These are phyloP conservation scores for Alternaria sp. DNA, from an alignment of 2,329 filamentous ascomycete species.

Conservation along the genomic window DNA sequence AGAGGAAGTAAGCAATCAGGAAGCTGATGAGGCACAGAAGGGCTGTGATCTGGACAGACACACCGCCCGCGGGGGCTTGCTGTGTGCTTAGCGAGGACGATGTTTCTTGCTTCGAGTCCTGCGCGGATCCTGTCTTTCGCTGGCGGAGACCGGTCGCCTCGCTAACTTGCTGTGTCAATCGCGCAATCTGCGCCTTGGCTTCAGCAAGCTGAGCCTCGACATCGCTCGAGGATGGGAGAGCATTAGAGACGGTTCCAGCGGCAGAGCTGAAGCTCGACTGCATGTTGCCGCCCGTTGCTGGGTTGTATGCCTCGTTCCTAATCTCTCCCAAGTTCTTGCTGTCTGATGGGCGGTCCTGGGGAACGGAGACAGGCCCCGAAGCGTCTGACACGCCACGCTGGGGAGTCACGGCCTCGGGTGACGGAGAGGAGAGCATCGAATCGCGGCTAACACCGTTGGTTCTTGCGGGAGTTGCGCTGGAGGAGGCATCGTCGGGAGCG, in stretches of 20 bases:
- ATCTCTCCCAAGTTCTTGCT: constrained; percentile 54
- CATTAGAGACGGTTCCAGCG: constrained; percentile 59
- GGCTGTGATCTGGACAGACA: constrained; percentile 86
- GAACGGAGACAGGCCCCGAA: constrained; percentile 49
- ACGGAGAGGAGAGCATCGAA: constrained; percentile 59
- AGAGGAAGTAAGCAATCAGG: constrained; percentile 94
- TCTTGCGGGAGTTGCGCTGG: constrained; percentile 43
- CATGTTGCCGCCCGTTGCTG: constrained; percentile 46
- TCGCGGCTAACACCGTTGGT: constrained; percentile 46
- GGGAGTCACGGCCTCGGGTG: constrained; percentile 60
- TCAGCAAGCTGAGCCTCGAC: constrained; percentile 76
- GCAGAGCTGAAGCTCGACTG: constrained; percentile 54
- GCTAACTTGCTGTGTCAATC: constrained; percentile 67
- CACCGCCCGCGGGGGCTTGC: constrained; percentile 71
- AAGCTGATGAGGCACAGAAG: constrained; percentile 88
- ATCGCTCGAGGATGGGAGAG: constrained; percentile 64
- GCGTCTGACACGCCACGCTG: constrained; percentile 48
- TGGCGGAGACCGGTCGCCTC: constrained; percentile 74
- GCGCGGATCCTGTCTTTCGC: constrained; percentile 70
- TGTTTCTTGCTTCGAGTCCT: constrained; percentile 61
- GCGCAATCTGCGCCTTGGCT: constrained; percentile 75
- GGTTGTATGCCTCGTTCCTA: constrained; percentile 52
- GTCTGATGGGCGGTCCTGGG: constrained; percentile 50
- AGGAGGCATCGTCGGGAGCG: constrained; percentile 62
- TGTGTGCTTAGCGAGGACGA: constrained; percentile 60